Percentiles rank a stretch among this genome's conserved stretches.
Conservation (phyloP, 108 stramenopile genomes). For the Conticribra guillardii region DNA sequence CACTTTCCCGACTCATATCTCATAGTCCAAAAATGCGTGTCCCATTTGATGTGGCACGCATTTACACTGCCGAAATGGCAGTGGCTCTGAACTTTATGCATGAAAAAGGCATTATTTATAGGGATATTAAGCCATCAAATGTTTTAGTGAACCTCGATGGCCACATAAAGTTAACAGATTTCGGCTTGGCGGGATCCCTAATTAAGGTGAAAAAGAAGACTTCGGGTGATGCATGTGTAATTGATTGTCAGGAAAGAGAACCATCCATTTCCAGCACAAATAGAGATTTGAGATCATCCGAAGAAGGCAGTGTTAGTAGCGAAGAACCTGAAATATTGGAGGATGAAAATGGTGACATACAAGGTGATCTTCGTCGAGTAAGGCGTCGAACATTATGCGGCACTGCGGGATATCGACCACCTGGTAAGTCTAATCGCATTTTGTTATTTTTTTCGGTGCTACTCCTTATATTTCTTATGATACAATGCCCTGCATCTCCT, state of each 20-base stretch:
- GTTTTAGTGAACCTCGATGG: constrained; percentile 47
- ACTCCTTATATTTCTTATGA: too few relatives aligned
- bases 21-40: constrained; percentile 3
- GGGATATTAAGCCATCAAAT: constrained; percentile 56
- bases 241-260: too few relatives aligned
- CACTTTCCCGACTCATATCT: constrained; percentile 26
- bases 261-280: constrained; percentile 2
- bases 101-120: constrained; percentile 38
- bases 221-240: constrained; percentile 7
- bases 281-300: background rate
- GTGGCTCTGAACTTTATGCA: constrained; percentile 48
- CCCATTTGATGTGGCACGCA: constrained; percentile 16
- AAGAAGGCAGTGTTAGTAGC: constrained; percentile 7
- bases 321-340: constrained; percentile 15
- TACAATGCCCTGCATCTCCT: too few relatives aligned
- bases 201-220: constrained; percentile 11
- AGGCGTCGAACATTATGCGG: constrained; percentile 42
- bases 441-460: too few relatives aligned
- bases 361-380: constrained; percentile 17
- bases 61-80: constrained; percentile 46
- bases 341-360: constrained; percentile 4
- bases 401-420: constrained; percentile 42
- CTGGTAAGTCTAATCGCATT: too few relatives aligned
- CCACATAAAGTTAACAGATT: constrained; percentile 49
- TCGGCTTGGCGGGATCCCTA: constrained; percentile 45